A percentile compares a stretch with the other conserved stretches of the same genome.
Evolutionary conservation across 1,284 basidiomycete species (phyloP).

Genomic region (Fistulinella staudtii): DNA sequence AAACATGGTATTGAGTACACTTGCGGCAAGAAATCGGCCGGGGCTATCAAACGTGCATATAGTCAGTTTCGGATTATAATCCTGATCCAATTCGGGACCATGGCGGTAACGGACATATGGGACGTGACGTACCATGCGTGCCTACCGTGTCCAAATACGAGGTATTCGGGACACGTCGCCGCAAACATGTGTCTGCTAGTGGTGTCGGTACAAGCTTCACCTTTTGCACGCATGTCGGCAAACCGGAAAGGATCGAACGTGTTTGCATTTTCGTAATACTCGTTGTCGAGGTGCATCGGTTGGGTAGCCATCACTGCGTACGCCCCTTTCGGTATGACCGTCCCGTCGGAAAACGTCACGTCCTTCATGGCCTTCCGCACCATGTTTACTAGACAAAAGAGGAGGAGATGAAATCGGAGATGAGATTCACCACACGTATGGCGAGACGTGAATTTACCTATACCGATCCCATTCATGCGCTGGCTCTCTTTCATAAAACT

Average conservation of each 20-base stretch:
- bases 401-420: neutral
- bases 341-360: constrained; percentile 40
- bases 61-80: too few species aligned
- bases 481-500: constrained; percentile 46
- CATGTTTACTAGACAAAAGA: constrained; percentile 27
- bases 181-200: constrained; percentile 17
- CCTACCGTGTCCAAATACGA: constrained; percentile 18
- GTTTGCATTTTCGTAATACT: constrained; percentile 23
- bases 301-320: constrained; percentile 22
- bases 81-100: neutral
- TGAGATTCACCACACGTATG: neutral
- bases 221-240: constrained; percentile 9
- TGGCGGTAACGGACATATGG: neutral
- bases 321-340: constrained; percentile 36
- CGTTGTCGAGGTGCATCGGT: constrained; percentile 25
- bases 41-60: neutral
- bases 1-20: constrained; percentile 26
- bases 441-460: constrained; percentile 20
- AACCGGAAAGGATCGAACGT: constrained; percentile 36
- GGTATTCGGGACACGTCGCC: constrained; percentile 9
- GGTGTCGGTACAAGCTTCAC: constrained; percentile 1
- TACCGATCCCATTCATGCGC: constrained; percentile 29
- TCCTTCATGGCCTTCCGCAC: constrained; percentile 33
- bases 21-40: constrained; percentile 32
- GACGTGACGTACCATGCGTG: constrained; percentile 17